Percentiles rank a stretch among this genome's conserved stretches.
phyloP scores from a whole-genome alignment of 192 early-diverging fungal species.

The Anaeromyces robustus region DNA sequence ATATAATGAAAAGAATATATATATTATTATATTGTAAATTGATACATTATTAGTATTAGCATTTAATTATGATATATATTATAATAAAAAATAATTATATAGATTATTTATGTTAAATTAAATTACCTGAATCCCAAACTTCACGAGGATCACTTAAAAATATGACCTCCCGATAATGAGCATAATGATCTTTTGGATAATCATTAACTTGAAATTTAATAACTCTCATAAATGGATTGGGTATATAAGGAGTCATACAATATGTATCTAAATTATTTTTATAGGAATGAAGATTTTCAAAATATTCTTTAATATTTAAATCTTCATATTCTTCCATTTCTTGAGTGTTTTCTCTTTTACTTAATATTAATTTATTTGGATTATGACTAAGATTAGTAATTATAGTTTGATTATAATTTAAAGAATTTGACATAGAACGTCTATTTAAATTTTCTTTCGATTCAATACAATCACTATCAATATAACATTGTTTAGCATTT shows the following conservation, averaged over 20 bases:
- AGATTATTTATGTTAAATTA: neutral
- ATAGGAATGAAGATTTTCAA: neutral
- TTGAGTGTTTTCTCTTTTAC: neutral
- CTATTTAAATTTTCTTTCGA: neutral
- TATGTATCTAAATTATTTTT: neutral
- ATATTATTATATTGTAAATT: too few species aligned
- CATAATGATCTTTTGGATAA: constrained; percentile 7
- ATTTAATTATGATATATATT: too few species aligned
- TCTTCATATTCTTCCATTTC: neutral
- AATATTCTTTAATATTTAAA: neutral
- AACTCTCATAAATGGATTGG: constrained; percentile 19
- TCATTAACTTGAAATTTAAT: constrained; percentile 33
- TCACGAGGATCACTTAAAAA: constrained; percentile 53
- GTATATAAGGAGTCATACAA: constrained; percentile 42
- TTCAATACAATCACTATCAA: neutral
- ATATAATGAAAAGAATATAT: too few species aligned
- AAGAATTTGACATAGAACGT: too few species aligned
- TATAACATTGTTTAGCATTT: neutral
- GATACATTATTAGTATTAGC: too few species aligned
- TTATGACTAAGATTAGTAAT: too few species aligned
- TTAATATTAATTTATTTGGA: neutral
- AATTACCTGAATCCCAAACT: constrained; percentile 47
- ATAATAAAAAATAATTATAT: too few species aligned
- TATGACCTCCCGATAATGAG: constrained; percentile 14
- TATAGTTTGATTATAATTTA: too few species aligned